These are phyloP conservation scores for Agrostemma githago DNA, from an alignment of 148 eudicot species.

Conservation along the genomic window DNA sequence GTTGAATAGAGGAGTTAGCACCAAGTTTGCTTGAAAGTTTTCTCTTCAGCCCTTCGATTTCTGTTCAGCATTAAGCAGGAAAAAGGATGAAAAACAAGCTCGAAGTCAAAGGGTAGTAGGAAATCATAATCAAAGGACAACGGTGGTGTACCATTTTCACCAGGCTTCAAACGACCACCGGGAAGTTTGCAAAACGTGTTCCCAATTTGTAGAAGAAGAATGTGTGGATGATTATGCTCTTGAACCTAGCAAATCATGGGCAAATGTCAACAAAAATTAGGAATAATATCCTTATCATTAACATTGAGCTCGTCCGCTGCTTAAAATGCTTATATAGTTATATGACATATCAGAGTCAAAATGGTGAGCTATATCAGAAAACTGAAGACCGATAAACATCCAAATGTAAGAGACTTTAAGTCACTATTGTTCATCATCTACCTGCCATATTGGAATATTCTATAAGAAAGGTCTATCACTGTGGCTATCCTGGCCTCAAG, in stretches of 20 bases:
- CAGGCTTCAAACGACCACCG: constrained; percentile 93
- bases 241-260: constrained; percentile 54
- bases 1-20: constrained; percentile 38
- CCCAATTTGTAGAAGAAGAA: constrained; percentile 88
- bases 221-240: constrained; percentile 74
- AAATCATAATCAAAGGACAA: background rate
- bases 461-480: background rate
- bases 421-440: background rate
- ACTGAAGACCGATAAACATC: background rate
- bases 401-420: background rate
- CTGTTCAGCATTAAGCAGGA: constrained; percentile 14
- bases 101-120: background rate
- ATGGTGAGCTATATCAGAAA: background rate
- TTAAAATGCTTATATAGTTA: background rate
- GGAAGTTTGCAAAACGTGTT: constrained; percentile 96
- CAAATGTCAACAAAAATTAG: background rate
- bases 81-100: background rate
- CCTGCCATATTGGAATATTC: background rate
- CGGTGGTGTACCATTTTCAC: constrained; percentile 49
- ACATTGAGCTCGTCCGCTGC: background rate
- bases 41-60: constrained; percentile 46
- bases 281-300: background rate
- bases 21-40: constrained; percentile 47
- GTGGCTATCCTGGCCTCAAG: background rate
- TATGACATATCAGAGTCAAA: background rate